Evolutionary conservation across 2,329 filamentous ascomycete species (phyloP), one percentile per base, ranked within the genome.

Genomic region (Penicillium sp.): DNA sequence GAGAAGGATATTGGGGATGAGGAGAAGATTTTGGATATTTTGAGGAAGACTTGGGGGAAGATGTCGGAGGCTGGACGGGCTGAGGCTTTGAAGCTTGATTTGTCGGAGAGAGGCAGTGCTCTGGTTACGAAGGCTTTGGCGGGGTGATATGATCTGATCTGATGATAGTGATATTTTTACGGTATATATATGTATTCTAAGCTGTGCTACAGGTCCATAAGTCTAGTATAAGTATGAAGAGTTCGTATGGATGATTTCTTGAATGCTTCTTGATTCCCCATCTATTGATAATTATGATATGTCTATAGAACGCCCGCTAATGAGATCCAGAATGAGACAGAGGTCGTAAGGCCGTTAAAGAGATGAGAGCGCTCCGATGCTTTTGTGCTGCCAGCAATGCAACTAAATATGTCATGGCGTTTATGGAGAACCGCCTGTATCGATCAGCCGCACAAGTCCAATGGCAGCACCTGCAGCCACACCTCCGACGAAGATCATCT

Each of bases 1-100:
- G 88, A 90, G 78, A 80, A 82, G 69, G 81, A 83, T 26, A 81
- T 65, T 51, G 68, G 86, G 51, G 88, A 91, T 67, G 89, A 93
- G 75, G 87, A 85, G 49, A 95, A 94, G 80, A 85, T 91, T 56
- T 70, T 93, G 20, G 77, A 75, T 18, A 90, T 91, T 61, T 69
- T 91, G 70, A 77, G 77, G 63, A 90, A 90, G 81, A 90, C 88
- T 14, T 90, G 88, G 88, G 85, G 67, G 46, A 91, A 91, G 79
- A 91, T 90, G 88, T 84, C 83, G 47, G 79, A 82, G 33, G 72
- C 72, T 55, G 88, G 88, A 1, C 78, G 81, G 59, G 79, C 82
- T 62, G 71, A 90, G 71, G 89, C 88, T n/a, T 68, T 90, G 62
- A 73, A 76, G 59, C 85, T 91, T 75, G 74, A 83, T 15, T 80